A percentile compares a stretch with the other conserved stretches of the same genome.
phyloP scores from a whole-genome alignment of 139 green algal genomes.

The Marvania coccoides region DNA sequence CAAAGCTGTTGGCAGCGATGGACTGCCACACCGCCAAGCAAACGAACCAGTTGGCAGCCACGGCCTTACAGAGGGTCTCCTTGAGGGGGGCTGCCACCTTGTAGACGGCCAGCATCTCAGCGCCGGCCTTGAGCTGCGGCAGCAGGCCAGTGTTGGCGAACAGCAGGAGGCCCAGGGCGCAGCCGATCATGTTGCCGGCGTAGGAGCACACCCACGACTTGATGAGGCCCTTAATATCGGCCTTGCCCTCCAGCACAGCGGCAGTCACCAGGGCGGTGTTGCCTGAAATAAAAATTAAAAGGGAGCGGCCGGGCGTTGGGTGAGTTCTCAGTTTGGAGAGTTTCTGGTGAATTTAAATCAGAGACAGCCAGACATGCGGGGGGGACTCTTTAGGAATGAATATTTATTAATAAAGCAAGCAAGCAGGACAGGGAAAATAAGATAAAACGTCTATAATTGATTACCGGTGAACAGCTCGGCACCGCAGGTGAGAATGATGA shows the following conservation, averaged over 20 bases:
- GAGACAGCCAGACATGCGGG: too few species aligned
- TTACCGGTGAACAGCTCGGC: conserved; percentile 85
- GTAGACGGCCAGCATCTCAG: conserved; percentile 34
- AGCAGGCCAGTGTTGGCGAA: conserved; percentile 52
- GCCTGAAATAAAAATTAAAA: too few species aligned
- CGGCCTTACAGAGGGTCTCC: conserved; percentile 55
- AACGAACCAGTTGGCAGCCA: conserved; percentile 89
- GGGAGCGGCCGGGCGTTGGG: too few species aligned
- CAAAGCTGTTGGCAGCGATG: conserved; percentile 45
- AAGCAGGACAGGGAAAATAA: too few species aligned
- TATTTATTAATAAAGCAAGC: too few species aligned
- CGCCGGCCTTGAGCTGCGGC: conserved; percentile 27
- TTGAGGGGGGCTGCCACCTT: conserved; percentile 35
- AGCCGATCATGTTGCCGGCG: conserved; percentile 81
- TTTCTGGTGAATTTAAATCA: too few species aligned
- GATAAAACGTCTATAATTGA: too few species aligned
- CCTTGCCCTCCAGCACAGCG: conserved; percentile 55
- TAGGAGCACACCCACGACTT: conserved; percentile 71
- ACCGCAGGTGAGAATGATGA: conserved; percentile 56
- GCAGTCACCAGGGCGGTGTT: conserved; percentile 65
- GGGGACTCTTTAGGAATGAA: too few species aligned
- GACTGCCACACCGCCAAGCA: conserved; percentile 80
- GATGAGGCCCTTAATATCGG: conserved; percentile 10
- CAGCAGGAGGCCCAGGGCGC: conserved; percentile 47
- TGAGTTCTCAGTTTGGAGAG: too few species aligned